Base-by-base conservation (phyloP, 495 filamentous ascomycete genomes). In the Penicillium desertorum region DNA sequence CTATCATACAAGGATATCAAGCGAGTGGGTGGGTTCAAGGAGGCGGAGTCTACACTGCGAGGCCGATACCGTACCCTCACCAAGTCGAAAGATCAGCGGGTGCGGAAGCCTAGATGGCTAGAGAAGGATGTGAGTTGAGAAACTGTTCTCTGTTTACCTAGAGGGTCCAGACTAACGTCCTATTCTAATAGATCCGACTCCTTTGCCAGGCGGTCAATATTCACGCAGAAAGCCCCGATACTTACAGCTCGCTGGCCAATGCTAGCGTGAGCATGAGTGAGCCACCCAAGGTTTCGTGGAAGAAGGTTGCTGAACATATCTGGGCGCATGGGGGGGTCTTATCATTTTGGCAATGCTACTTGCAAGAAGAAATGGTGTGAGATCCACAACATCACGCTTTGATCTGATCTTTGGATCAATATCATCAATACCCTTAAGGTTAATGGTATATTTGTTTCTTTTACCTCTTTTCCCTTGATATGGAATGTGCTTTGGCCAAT, bases 11-110 rank as follows among this genome's bases (percentile, higher is more conserved):
- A 84, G 57, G 82, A 90, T 27, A 96, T 97, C 64, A 86, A 86
- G 46, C 67, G 66, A 5, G 61, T 76, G 6, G 87, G 89, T 0
- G 75, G 80, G 0, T 88, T 91, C 58, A 78, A 73, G 9, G 90
- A 93, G 65, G 89, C 91, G 10, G 92, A 96, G 68, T 94, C 90
- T 11, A 96, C 92, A 3, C 77, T 97, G 12, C 83, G 92, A 16
- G 92, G 92, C 1, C 78, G 92, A 10, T 89, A 83, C 55, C 81
- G 92, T 12, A 89, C 85, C 1, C 68, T 96, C 61, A 96, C 89
- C 1, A 96, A 96, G 71, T 64, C 76, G 1, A 88, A 88, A 55
- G 81, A 84, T 44, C 79, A 90, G 54, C 76, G 92, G 4, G 84
- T 93, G 2, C 74, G 92, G 20, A 91, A 86, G 67, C 92, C 92